A percentile compares a stretch with the other conserved stretches of the same genome.
Evolutionary conservation across 2,329 filamentous ascomycete genomes (phyloP).

Genomic region (Cadophora malorum): DNA sequence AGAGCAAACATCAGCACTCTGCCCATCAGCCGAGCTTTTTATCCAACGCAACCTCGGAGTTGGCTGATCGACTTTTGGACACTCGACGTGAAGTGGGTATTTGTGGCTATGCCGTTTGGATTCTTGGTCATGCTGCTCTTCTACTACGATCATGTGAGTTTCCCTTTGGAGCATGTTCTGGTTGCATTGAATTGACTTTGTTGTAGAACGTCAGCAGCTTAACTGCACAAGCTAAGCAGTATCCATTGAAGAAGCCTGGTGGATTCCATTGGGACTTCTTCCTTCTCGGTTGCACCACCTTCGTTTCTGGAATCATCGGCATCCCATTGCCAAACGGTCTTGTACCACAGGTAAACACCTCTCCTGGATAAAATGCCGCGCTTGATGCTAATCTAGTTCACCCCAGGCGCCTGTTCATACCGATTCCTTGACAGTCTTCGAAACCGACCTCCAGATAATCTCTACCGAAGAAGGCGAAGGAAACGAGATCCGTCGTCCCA

Average conservation of each 20-base stretch:
- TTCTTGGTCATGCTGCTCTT: constrained; percentile 60
- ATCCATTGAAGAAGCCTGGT: constrained; percentile 61
- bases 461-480: constrained; percentile 51
- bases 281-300: constrained; percentile 61
- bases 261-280: constrained; percentile 62
- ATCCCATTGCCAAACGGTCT: constrained; percentile 64
- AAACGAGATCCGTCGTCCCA: constrained; percentile 51
- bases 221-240: constrained; percentile 61
- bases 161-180: no score
- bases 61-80: constrained; percentile 62
- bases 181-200: neutral
- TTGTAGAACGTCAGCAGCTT: constrained; percentile 57
- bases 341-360: constrained; percentile 52
- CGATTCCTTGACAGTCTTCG: constrained; percentile 54
- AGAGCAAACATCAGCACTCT: constrained; percentile 22
- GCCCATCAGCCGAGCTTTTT: constrained; percentile 22
- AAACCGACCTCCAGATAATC: constrained; percentile 48
- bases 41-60: constrained; percentile 43
- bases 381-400: neutral
- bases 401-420: constrained; percentile 63
- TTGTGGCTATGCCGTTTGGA: constrained; percentile 59
- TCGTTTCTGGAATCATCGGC: constrained; percentile 57
- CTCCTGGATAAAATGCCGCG: neutral
- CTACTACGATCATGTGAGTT: constrained; percentile 59
- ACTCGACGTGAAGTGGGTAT: constrained; percentile 57